These are phyloP conservation scores for Fusarium solani-melongenae DNA, from an alignment of 2,329 filamentous ascomycete genomes.

Conservation along the genomic window DNA sequence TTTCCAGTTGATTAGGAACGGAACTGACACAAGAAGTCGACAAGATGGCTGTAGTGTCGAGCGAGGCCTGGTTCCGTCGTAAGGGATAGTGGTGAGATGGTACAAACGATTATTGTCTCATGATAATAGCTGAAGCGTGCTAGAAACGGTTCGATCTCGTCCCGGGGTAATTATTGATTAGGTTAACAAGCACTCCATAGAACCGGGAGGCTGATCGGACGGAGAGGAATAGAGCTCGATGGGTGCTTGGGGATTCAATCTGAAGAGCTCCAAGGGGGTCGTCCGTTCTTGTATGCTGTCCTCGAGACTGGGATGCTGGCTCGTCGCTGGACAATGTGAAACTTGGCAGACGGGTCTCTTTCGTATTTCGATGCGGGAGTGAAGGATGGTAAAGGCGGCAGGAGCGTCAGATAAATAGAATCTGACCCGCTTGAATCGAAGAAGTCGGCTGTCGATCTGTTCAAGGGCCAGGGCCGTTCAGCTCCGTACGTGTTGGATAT, in stretches of 20 bases:
- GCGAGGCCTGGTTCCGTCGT: slow-evolving; percentile 21
- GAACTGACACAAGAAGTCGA: slow-evolving; percentile 17
- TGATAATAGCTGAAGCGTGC: slow-evolving; percentile 17
- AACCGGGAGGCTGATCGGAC: slow-evolving; percentile 11
- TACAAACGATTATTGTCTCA: slow-evolving; percentile 30
- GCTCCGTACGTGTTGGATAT: slow-evolving; percentile 18
- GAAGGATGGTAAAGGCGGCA: slow-evolving; percentile 22
- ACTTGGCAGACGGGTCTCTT: slow-evolving; percentile 28
- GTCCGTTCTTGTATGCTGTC: slow-evolving; percentile 35
- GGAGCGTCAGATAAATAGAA: slow-evolving; percentile 34
- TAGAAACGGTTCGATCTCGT: slow-evolving; percentile 30
- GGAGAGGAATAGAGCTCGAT: slow-evolving; percentile 9
- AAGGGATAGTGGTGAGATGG: slow-evolving; percentile 16
- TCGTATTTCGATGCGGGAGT: slow-evolving; percentile 28
- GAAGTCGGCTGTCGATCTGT: slow-evolving; percentile 37
- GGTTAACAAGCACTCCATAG: slow-evolving; percentile 16
- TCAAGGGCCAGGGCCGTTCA: slow-evolving; percentile 27
- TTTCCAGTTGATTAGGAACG: neutral
- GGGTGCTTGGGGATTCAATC: slow-evolving; percentile 29
- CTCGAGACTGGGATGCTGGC: slow-evolving; percentile 25
- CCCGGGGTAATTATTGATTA: slow-evolving; percentile 40
- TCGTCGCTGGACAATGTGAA: slow-evolving; percentile 25
- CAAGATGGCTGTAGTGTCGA: slow-evolving; percentile 23
- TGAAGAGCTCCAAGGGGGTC: slow-evolving; percentile 24
- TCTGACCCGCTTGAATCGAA: slow-evolving; percentile 35